Conservation (phyloP, 2,329 filamentous ascomycete species). For the Sphaerulina populicola region DNA sequence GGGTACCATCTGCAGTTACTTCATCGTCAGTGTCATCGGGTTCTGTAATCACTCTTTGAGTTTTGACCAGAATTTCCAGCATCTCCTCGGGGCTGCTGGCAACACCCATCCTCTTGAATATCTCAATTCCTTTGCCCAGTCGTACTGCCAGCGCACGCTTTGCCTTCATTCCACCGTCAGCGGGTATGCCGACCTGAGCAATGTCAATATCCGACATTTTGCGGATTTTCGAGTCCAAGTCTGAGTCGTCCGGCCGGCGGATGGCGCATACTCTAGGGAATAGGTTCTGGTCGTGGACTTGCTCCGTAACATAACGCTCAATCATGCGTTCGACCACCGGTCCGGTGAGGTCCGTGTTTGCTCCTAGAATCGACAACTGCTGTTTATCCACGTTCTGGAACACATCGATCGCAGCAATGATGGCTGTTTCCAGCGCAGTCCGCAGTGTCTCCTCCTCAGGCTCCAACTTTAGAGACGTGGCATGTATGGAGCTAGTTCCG, state of each 20-base stretch:
- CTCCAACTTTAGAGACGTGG: slow-evolving; percentile 59
- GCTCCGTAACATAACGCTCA: slow-evolving; percentile 87
- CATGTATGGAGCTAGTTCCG: slow-evolving; percentile 35
- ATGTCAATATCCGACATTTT: slow-evolving; percentile 94
- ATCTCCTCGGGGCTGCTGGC: slow-evolving; percentile 81
- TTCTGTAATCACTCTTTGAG: slow-evolving; percentile 71
- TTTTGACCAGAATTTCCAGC: slow-evolving; percentile 70
- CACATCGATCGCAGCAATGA: slow-evolving; percentile 86
- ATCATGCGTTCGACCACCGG: slow-evolving; percentile 88
- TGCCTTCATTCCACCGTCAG: slow-evolving; percentile 66
- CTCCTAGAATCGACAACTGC: slow-evolving; percentile 81
- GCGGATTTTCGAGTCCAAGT: slow-evolving; percentile 79
- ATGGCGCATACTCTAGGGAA: slow-evolving; percentile 75
- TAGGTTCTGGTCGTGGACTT: slow-evolving; percentile 74
- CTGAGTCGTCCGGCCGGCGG: slow-evolving; percentile 71
- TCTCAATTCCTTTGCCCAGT: slow-evolving; percentile 69
- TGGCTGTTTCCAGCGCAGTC: slow-evolving; percentile 78
- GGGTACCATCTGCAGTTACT: slow-evolving; percentile 36
- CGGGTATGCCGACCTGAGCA: slow-evolving; percentile 81
- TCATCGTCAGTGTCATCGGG: slow-evolving; percentile 24
- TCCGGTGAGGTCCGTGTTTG: slow-evolving; percentile 87
- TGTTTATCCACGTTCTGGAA: slow-evolving; percentile 95
- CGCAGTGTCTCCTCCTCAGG: slow-evolving; percentile 90
- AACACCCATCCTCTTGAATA: slow-evolving; percentile 75
- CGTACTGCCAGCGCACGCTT: slow-evolving; percentile 75